phyloP scores from a whole-genome alignment of 2,329 filamentous ascomycete species.

The Orbilia quercus region DNA sequence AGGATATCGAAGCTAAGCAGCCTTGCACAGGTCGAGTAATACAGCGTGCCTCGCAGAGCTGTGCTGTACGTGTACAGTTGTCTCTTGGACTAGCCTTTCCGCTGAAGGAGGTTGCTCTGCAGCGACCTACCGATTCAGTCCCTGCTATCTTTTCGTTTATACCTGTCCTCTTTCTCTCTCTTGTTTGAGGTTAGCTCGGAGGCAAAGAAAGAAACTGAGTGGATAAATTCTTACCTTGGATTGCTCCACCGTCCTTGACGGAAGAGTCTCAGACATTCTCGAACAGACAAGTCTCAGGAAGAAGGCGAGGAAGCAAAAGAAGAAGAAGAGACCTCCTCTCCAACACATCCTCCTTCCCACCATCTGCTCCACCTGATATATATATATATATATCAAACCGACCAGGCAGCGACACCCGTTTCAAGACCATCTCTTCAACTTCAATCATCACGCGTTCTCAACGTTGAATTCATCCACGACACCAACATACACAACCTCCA shows the following conservation, averaged over 20 bases:
- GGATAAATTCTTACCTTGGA: constrained; percentile 10
- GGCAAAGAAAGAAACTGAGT: constrained; percentile 13
- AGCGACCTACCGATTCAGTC: constrained; percentile 30
- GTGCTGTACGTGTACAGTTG: not conserved
- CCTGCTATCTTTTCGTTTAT: constrained; percentile 31
- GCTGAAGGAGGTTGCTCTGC: constrained; percentile 15
- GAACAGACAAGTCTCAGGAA: constrained; percentile 16
- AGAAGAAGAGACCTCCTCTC: not conserved
- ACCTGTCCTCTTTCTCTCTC: constrained; percentile 14
- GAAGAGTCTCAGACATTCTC: constrained; percentile 10
- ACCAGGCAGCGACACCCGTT: not conserved
- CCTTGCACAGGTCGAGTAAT: constrained; percentile 12
- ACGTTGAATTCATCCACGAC: not conserved
- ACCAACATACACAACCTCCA: constrained; percentile 1
- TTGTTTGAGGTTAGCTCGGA: constrained; percentile 11
- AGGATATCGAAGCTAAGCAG: constrained; percentile 27
- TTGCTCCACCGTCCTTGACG: not conserved
- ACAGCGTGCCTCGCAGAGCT: constrained; percentile 28
- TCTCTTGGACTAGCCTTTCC: constrained; percentile 28
- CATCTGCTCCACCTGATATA: not conserved
- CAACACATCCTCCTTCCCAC: constrained; percentile 13
- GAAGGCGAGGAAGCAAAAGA: no score
- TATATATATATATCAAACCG: constrained; percentile 13
- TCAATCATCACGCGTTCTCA: not conserved
- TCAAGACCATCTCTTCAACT: not conserved